Evolutionary conservation across 108 stramenopile genomes (phyloP).

Genomic region (Cyclotella atomus): DNA sequence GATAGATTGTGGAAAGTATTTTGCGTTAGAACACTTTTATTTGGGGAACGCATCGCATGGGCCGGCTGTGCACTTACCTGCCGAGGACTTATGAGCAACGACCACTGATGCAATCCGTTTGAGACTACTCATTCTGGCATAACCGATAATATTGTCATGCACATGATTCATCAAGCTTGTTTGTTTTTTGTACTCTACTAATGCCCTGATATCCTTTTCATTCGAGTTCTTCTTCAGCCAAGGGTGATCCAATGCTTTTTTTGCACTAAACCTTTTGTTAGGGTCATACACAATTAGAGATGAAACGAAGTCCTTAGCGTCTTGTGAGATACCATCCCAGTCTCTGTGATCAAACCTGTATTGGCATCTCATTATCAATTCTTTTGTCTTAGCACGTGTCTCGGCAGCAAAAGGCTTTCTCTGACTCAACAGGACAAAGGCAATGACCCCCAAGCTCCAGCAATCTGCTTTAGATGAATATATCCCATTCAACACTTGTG

Average conservation of each 20-base stretch:
- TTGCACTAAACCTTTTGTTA: conserved; percentile 61
- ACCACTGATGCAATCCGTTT: conserved; percentile 79
- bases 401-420: conserved; percentile 68
- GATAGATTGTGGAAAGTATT: background rate
- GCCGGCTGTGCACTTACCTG: background rate
- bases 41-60: background rate
- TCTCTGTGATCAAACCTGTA: conserved; percentile 55
- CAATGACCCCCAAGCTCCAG: conserved; percentile 61
- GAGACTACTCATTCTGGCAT: conserved; percentile 59
- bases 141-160: conserved; percentile 49
- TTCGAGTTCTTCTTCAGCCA: conserved; percentile 65
- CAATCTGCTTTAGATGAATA: conserved; percentile 70
- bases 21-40: background rate
- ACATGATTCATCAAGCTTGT: conserved; percentile 40
- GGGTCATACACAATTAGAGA: conserved; percentile 62
- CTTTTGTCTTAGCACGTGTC: conserved; percentile 44
- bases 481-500: conserved; percentile 60
- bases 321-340: conserved; percentile 62
- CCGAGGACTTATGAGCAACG: conserved; percentile 68
- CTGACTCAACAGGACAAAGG: conserved; percentile 63
- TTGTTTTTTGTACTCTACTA: background rate
- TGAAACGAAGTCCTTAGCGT: conserved; percentile 72
- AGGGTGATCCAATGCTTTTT: conserved; percentile 57
- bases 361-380: conserved; percentile 62
- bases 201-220: conserved; percentile 13